Percentiles rank a stretch among this genome's conserved stretches.
These are phyloP conservation scores for Fonsecaea erecta DNA, from an alignment of 2,329 filamentous ascomycete species.

Conservation along the genomic window DNA sequence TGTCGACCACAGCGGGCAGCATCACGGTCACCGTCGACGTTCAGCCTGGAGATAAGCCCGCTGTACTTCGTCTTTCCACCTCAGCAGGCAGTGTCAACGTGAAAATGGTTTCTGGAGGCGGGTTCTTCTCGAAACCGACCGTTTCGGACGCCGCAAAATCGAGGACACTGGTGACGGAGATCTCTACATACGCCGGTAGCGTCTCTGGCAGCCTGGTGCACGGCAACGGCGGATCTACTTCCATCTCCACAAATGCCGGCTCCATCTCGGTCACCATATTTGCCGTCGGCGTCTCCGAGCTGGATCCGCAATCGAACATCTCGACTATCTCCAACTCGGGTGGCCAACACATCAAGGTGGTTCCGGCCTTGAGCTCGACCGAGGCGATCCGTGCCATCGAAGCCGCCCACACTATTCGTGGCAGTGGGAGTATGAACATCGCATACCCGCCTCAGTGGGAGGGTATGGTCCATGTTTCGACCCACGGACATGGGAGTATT, in stretches of 20 bases:
- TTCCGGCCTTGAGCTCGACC: slow-evolving; percentile 19
- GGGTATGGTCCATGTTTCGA: slow-evolving; percentile 38
- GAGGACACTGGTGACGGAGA: slow-evolving; percentile 37
- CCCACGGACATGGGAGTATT: slow-evolving; percentile 30
- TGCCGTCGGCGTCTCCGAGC: slow-evolving; percentile 26
- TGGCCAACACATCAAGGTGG: slow-evolving; percentile 27
- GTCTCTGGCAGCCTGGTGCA: slow-evolving; percentile 53
- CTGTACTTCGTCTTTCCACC: slow-evolving; percentile 39
- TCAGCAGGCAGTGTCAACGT: slow-evolving; percentile 40
- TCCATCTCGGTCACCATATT: slow-evolving; percentile 55
- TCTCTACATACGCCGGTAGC: slow-evolving; percentile 40
- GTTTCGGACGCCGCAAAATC: slow-evolving; percentile 12
- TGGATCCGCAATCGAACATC: slow-evolving; percentile 23
- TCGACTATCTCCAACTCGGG: slow-evolving; percentile 21
- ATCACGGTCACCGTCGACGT: slow-evolving; percentile 41
- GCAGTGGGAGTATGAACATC: slow-evolving; percentile 38
- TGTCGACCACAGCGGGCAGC: slow-evolving; percentile 41
- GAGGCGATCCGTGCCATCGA: slow-evolving; percentile 28
- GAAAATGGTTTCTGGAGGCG: slow-evolving; percentile 24
- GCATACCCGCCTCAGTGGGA: slow-evolving; percentile 42
- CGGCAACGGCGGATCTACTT: slow-evolving; percentile 47
- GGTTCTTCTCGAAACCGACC: slow-evolving; percentile 31
- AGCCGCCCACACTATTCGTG: slow-evolving; percentile 33
- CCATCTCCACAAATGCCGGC: slow-evolving; percentile 54
- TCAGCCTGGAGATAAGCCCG: slow-evolving; percentile 43